Evolutionary conservation across 495 filamentous ascomycete genomes (phyloP).

Genomic region (Aspergillus diversus): DNA sequence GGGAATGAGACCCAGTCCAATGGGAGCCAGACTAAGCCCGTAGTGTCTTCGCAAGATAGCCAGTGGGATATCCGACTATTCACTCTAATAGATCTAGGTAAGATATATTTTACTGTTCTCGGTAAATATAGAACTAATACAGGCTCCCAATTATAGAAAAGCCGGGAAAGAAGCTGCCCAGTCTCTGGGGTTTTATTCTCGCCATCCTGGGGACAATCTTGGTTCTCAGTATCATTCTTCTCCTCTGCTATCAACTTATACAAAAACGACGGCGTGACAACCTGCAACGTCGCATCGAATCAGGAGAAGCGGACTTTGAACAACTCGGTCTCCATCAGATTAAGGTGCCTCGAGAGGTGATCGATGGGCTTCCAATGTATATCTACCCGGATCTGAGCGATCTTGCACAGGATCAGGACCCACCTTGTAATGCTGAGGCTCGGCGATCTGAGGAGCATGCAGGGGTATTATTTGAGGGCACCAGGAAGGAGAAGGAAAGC

Average conservation of each 20-base stretch:
- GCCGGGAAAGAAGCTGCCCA: slow-evolving; percentile 50
- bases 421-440: not conserved
- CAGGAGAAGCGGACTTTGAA: slow-evolving; percentile 81
- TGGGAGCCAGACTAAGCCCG: slow-evolving; percentile 49
- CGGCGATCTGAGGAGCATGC: not conserved
- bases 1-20: slow-evolving; percentile 61
- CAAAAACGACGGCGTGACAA: slow-evolving; percentile 66
- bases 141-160: slow-evolving; percentile 20
- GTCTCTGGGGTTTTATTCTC: slow-evolving; percentile 82
- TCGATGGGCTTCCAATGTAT: slow-evolving; percentile 74
- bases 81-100: slow-evolving; percentile 62
- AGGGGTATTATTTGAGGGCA: not conserved
- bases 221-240: slow-evolving; percentile 63
- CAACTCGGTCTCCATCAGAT: slow-evolving; percentile 75
- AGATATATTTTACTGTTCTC: slow-evolving; percentile 28
- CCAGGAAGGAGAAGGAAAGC: slow-evolving; percentile 2
- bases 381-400: slow-evolving; percentile 59
- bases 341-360: slow-evolving; percentile 66
- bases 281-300: slow-evolving; percentile 68
- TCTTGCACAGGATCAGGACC: slow-evolving; percentile 19
- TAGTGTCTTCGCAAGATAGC: slow-evolving; percentile 47
- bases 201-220: slow-evolving; percentile 78
- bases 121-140: not conserved
- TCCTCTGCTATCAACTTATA: slow-evolving; percentile 71
- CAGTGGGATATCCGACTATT: slow-evolving; percentile 60